A percentile compares a stretch with the other conserved stretches of the same genome.
Evolutionary conservation across 805 yeast species (phyloP).

Genomic region (Teunomyces cretensis): DNA sequence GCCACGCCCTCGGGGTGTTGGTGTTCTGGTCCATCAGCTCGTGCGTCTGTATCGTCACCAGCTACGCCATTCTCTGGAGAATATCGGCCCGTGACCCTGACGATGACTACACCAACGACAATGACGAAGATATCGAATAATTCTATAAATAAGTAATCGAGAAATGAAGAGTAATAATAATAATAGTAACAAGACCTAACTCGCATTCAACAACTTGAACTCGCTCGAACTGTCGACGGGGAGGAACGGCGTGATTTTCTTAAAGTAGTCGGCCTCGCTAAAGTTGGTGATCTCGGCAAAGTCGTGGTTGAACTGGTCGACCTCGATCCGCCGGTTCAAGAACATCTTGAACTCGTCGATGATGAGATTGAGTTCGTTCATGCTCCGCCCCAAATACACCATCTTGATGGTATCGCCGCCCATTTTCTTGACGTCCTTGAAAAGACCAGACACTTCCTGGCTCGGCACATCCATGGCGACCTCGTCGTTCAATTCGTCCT

Average conservation of each 20-base stretch:
- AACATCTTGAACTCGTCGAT: slow-evolving; percentile 49
- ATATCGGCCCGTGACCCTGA: not conserved
- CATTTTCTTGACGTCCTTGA: not conserved
- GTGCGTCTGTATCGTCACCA: slow-evolving; percentile 14
- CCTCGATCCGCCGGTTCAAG: slow-evolving; percentile 29
- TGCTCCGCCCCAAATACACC: slow-evolving; percentile 43
- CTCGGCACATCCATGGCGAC: not conserved
- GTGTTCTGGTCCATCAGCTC: slow-evolving; percentile 22
- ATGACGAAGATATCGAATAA: not conserved
- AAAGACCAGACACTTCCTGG: not conserved
- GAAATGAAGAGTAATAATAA: too few relatives aligned
- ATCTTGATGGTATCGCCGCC: slow-evolving; percentile 15
- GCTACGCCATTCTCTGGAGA: slow-evolving; percentile 15
- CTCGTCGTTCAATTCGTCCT: not conserved
- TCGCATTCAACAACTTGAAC: slow-evolving; percentile 30
- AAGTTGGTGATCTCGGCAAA: slow-evolving; percentile 10
- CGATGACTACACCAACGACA: too few relatives aligned
- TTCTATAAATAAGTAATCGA: not conserved
- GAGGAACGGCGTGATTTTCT: slow-evolving; percentile 38
- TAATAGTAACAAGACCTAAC: slow-evolving; percentile 10
- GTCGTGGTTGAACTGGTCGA: slow-evolving; percentile 22
- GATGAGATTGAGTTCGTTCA: slow-evolving; percentile 51
- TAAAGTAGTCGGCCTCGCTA: slow-evolving; percentile 36
- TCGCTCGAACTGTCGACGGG: slow-evolving; percentile 36
- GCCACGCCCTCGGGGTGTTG: slow-evolving; percentile 17